Evolutionary conservation across 116 monocot genomes (phyloP), one percentile per base, ranked within the genome.

Genomic region (Phalaenopsis hybrid): DNA sequence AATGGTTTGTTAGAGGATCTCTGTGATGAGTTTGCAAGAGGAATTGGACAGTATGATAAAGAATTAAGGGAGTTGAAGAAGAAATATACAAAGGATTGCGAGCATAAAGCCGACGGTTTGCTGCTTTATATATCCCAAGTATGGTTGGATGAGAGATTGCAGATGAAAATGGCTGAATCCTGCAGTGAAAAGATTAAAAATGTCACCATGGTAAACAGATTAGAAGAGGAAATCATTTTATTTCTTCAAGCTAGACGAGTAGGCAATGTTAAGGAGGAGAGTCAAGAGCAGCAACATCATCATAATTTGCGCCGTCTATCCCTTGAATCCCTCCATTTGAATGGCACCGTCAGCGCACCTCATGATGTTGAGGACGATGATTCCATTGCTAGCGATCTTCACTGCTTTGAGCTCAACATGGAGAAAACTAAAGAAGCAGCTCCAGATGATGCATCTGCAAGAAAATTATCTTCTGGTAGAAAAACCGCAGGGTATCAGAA

Each of bases 11-110:
- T 97, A 43, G 92, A 89, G 84, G 85, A 93, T 11, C 90, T 97
- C 12, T 97, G 97, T 75, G 97, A 97, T 81, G 90, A 91, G 82
- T 91, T 97, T 83, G 92, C 97, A 52, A 86, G 84, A 83, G 94
- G 94, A 74, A 80, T 97, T 67, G 76, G 80, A 48, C 84, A 90
- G 18, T 94, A 91, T 82, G 94, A 94, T 68, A 85, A 88, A 59
- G 94, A 97, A 83, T 76, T 90, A n/a, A 72, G 88, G 77, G 82
- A 88, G 34, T 70, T 89, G 63, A 94, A 86, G 55, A 88, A 90
- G 55, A 92, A 85, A 21, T 78, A 78, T 81, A 81, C 44, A 41
- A 89, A 81, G 34, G 86, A 84, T 69, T 65, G 34, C 63, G 80
- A 82, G 45, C 84, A 50, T 43, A 90, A 84, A 28, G 82, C 86